Conservation (phyloP, 495 filamentous ascomycete genomes). For the Daldinia vernicosa region DNA sequence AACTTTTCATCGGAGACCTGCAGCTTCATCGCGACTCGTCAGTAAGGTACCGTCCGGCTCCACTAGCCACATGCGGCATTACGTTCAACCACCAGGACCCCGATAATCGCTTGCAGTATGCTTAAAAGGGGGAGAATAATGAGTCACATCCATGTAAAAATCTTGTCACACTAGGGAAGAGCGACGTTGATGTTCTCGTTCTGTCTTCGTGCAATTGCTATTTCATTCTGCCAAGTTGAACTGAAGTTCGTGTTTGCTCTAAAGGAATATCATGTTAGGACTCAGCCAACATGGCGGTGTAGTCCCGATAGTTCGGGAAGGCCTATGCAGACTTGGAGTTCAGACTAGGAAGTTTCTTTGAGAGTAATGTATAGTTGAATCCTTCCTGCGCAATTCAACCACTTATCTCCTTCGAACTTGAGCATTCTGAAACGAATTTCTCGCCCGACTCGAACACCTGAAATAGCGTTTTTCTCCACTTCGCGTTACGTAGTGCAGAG, state of each 20-base stretch:
- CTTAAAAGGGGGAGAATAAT: constrained; percentile 28
- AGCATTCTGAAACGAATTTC: constrained; percentile 47
- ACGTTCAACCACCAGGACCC: constrained; percentile 41
- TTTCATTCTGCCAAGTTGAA: constrained; percentile 32
- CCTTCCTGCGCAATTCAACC: constrained; percentile 38
- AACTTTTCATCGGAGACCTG: constrained; percentile 42
- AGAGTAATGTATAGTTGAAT: constrained; percentile 35
- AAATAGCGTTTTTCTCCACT: constrained; percentile 41
- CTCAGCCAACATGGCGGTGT: constrained; percentile 46
- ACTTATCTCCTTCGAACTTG: constrained; percentile 39
- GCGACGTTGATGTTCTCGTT: constrained; percentile 15
- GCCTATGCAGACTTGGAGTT: constrained; percentile 31
- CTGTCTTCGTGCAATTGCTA: constrained; percentile 33
- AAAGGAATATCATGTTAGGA: constrained; percentile 21
- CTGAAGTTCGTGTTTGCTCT: constrained; percentile 35
- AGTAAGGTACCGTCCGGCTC: constrained; percentile 39
- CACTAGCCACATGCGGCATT: constrained; percentile 40
- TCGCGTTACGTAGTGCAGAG: constrained; percentile 44
- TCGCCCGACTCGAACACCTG: constrained; percentile 43
- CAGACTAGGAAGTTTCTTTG: constrained; percentile 20
- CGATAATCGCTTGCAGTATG: constrained; percentile 39
- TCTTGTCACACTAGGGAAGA: constrained; percentile 25
- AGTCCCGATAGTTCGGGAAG: constrained; percentile 38
- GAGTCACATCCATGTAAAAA: constrained; percentile 37
- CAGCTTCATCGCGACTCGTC: constrained; percentile 33